A percentile compares a stretch with the other conserved stretches of the same genome.
These are phyloP conservation scores for Lasiodiplodia citricola DNA, from an alignment of 2,329 filamentous ascomycete genomes.

Conservation along the genomic window DNA sequence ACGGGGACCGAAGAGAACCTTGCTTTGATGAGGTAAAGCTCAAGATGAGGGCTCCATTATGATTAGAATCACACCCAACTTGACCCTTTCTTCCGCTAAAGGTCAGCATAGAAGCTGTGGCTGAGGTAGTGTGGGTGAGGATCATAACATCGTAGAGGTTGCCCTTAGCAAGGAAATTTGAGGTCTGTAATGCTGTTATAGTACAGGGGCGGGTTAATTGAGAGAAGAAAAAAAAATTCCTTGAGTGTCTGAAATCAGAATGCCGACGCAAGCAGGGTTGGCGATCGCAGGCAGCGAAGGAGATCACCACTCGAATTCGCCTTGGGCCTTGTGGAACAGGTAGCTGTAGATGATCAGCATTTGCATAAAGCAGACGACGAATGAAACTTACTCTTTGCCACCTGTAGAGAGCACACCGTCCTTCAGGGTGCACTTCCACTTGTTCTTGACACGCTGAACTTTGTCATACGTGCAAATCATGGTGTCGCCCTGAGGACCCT, in stretches of 20 bases:
- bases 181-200: constrained; percentile 11
- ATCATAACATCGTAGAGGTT: not conserved
- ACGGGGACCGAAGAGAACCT: not conserved
- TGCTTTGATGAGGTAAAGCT: not conserved
- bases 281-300: not conserved
- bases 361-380: not conserved
- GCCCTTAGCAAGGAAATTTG: not conserved
- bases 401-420: constrained; percentile 94
- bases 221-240: not conserved
- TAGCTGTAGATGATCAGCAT: constrained; percentile 60
- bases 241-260: not conserved
- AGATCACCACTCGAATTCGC: constrained; percentile 95
- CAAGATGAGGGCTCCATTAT: not conserved
- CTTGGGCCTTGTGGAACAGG: constrained; percentile 96
- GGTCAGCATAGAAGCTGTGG: not conserved
- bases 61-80: not conserved
- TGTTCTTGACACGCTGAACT: constrained; percentile 98
- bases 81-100: not conserved
- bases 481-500: constrained; percentile 82
- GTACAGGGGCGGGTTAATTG: not conserved
- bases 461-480: constrained; percentile 99
- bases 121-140: not conserved
- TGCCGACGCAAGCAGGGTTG: not conserved
- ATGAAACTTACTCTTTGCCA: constrained; percentile 74
- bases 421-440: constrained; percentile 94